phyloP scores from a whole-genome alignment of 805 yeast genomes.

The Kodamaea restingae region DNA sequence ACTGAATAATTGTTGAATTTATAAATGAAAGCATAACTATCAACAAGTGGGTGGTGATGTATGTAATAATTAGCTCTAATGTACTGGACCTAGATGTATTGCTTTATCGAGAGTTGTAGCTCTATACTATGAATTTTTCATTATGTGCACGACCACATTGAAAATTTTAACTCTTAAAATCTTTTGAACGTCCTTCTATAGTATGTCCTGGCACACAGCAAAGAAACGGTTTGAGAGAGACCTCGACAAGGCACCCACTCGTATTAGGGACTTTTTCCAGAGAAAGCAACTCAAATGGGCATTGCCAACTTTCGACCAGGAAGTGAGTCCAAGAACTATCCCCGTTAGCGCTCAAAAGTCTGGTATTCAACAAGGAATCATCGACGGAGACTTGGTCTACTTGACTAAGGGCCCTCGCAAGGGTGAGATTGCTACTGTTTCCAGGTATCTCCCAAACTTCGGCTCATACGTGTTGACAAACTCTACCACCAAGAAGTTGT shows the following conservation, averaged over 20 bases:
- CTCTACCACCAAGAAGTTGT: conserved; percentile 59
- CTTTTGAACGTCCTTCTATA: conserved; percentile 6
- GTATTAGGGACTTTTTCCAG: conserved; percentile 24
- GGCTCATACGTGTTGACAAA: conserved; percentile 67
- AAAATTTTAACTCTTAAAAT: conserved; percentile 8
- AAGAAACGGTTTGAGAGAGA: conserved; percentile 36
- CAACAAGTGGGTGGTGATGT: background rate
- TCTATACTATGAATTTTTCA: background rate
- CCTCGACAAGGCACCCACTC: conserved; percentile 29
- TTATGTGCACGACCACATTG: conserved; percentile 5
- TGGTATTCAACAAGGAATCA: conserved; percentile 52
- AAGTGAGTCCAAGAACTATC: conserved; percentile 16
- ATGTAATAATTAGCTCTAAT: background rate
- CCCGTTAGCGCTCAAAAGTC: conserved; percentile 29
- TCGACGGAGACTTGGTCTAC: conserved; percentile 76
- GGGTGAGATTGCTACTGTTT: conserved; percentile 71
- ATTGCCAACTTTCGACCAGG: conserved; percentile 34
- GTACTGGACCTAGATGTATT: too few relatives aligned
- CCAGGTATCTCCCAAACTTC: conserved; percentile 52
- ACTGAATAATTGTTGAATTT: conserved; percentile 9
- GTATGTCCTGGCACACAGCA: conserved; percentile 32
- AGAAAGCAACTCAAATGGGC: conserved; percentile 19
- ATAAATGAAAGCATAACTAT: background rate
- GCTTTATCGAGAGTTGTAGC: background rate
- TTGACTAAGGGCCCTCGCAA: conserved; percentile 63